Conservation (phyloP, 2,329 filamentous ascomycete genomes). For the Epicoccum sorghinum region DNA sequence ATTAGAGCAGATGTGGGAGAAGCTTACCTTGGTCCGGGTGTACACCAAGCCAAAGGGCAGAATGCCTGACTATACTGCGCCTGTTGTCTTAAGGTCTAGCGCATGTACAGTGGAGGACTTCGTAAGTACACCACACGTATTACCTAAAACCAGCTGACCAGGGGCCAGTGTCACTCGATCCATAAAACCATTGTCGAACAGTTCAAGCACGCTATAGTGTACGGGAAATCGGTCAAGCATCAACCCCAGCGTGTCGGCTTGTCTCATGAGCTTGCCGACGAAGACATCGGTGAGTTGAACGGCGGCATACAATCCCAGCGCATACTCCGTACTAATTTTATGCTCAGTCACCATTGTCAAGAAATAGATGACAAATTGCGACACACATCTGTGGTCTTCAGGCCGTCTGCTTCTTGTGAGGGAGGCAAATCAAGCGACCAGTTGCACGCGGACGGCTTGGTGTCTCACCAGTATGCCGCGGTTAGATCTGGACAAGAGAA, state of each 20-base stretch:
- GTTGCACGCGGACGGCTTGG: constrained; percentile 37
- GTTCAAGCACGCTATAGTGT: constrained; percentile 94
- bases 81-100: constrained; percentile 83
- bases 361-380: constrained; percentile 39
- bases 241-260: constrained; percentile 96
- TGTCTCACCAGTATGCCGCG: constrained; percentile 42
- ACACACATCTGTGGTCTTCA: constrained; percentile 26
- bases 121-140: constrained; percentile 61
- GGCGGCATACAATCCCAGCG: background rate
- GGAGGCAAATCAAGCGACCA: constrained; percentile 32
- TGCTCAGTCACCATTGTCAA: constrained; percentile 52
- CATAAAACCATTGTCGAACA: constrained; percentile 95
- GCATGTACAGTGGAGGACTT: constrained; percentile 96
- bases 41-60: constrained; percentile 99
- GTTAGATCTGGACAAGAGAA: constrained; percentile 36
- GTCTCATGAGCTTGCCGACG: constrained; percentile 87
- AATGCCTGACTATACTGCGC: constrained; percentile 87
- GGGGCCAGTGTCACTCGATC: constrained; percentile 85
- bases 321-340: constrained; percentile 28
- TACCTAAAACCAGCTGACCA: constrained; percentile 44
- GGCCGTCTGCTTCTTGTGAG: constrained; percentile 25
- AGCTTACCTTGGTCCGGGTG: constrained; percentile 85
- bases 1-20: constrained; percentile 98
- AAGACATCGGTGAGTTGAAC: constrained; percentile 82
- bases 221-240: constrained; percentile 97